A percentile compares a stretch with the other conserved stretches of the same genome.
These are phyloP conservation scores for Chloranthus sessilifolius DNA, from an alignment of 164 flowering plant species.

Conservation along the genomic window DNA sequence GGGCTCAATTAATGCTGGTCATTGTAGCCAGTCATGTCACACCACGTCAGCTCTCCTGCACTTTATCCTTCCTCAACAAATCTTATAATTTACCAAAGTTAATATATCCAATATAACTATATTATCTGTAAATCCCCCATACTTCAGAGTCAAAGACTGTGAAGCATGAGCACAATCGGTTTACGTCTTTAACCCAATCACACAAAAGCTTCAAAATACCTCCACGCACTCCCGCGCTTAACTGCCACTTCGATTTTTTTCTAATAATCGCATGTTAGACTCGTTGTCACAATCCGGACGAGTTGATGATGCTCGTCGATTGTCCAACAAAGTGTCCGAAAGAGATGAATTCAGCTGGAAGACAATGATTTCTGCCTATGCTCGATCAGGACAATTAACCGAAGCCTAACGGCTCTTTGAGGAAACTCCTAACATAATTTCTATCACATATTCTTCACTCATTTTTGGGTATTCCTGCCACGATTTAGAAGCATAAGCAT, in stretches of 20 bases:
- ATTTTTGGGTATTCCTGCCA: conserved; percentile 60
- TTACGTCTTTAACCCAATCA: conserved; percentile 8
- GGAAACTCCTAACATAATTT: conserved; percentile 34
- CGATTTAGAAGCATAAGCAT: conserved; percentile 41
- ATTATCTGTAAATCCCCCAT: too few species aligned
- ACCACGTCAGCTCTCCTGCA: too few species aligned
- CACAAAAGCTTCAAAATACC: neutral
- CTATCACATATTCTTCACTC: conserved; percentile 69
- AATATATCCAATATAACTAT: too few species aligned
- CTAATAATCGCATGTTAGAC: conserved; percentile 18
- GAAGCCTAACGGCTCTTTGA: conserved; percentile 59
- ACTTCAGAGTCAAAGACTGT: too few species aligned
- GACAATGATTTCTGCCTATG: conserved; percentile 68
- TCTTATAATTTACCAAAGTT: too few species aligned
- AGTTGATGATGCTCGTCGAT: conserved; percentile 54
- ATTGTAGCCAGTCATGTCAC: too few species aligned
- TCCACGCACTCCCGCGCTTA: neutral
- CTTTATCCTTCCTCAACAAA: too few species aligned
- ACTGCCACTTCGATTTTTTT: neutral
- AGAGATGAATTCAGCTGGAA: conserved; percentile 77
- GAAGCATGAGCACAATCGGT: too few species aligned
- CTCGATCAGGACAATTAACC: conserved; percentile 40
- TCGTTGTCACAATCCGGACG: conserved; percentile 45
- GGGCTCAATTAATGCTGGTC: too few species aligned
- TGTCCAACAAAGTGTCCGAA: conserved; percentile 66